phyloP scores from a whole-genome alignment of 768 basidiomycete genomes.

The Trametes villosa region DNA sequence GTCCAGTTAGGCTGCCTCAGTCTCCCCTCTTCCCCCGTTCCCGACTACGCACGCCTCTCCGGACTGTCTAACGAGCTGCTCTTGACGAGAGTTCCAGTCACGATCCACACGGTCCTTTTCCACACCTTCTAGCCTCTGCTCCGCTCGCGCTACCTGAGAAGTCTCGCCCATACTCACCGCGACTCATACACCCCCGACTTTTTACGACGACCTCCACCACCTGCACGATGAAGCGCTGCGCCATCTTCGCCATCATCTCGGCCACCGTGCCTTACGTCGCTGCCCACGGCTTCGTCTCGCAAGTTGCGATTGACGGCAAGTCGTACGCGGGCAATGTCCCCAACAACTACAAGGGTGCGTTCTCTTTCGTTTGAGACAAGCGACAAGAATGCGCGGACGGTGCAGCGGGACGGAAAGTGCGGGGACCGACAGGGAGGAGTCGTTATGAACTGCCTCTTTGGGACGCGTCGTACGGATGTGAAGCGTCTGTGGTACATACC shows the following conservation, averaged over 20 bases:
- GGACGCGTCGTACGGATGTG: neutral
- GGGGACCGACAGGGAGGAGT: neutral
- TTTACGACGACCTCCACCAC: neutral
- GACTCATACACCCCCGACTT: too few relatives aligned
- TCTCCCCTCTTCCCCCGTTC: neutral
- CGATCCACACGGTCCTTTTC: slow-evolving; percentile 7
- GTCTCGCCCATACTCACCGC: neutral
- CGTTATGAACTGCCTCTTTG: neutral
- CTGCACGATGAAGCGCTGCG: slow-evolving; percentile 8
- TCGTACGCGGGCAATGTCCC: slow-evolving; percentile 49
- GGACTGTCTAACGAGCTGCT: slow-evolving; percentile 12
- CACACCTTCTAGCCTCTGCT: neutral
- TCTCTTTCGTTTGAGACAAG: too few relatives aligned
- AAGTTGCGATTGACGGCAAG: slow-evolving; percentile 49
- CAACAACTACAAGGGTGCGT: slow-evolving; percentile 38
- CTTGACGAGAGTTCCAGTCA: slow-evolving; percentile 14
- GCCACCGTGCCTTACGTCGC: slow-evolving; percentile 31
- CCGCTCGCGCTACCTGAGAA: neutral
- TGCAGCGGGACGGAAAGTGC: neutral
- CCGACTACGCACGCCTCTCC: neutral
- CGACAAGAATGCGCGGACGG: neutral
- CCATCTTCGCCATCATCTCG: slow-evolving; percentile 22
- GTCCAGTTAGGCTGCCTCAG: neutral
- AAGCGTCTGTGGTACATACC: neutral
- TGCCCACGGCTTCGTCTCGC: slow-evolving; percentile 50